Conservation (phyloP, 257 asterid species). For the Nicotiana paniculata region DNA sequence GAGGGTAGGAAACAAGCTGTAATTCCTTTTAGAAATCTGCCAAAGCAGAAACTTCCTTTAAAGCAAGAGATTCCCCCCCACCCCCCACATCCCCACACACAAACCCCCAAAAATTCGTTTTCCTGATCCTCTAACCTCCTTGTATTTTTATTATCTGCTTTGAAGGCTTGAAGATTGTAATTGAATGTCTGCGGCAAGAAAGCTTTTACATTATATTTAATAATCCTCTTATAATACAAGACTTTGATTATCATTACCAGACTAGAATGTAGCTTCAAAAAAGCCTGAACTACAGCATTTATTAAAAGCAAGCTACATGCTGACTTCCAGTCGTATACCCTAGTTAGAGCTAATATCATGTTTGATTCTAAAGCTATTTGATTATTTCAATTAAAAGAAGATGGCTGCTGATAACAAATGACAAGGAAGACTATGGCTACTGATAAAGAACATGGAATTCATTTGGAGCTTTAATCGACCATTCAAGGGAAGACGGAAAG, state of each 20-base stretch:
- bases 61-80: not conserved
- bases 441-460: not conserved
- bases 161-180: not conserved
- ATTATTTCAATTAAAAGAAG: not conserved
- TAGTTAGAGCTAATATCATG: not conserved
- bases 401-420: not conserved
- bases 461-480: not conserved
- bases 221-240: not conserved
- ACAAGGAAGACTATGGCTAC: not conserved
- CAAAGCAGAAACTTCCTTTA: not conserved
- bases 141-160: not conserved
- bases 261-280: not conserved
- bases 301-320: not conserved
- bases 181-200: not conserved
- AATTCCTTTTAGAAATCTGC: not conserved
- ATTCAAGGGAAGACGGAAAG: not conserved
- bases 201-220: not conserved
- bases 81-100: not conserved
- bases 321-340: not conserved
- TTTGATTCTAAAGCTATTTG: not conserved
- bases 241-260: not conserved
- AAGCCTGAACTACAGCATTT: not conserved
- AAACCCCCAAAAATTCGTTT: no score
- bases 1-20: not conserved
- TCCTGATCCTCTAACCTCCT: not conserved